Percentiles rank a stretch among this genome's conserved stretches.
phyloP scores from a whole-genome alignment of 257 asterid species.

The Apocynum venetum region DNA sequence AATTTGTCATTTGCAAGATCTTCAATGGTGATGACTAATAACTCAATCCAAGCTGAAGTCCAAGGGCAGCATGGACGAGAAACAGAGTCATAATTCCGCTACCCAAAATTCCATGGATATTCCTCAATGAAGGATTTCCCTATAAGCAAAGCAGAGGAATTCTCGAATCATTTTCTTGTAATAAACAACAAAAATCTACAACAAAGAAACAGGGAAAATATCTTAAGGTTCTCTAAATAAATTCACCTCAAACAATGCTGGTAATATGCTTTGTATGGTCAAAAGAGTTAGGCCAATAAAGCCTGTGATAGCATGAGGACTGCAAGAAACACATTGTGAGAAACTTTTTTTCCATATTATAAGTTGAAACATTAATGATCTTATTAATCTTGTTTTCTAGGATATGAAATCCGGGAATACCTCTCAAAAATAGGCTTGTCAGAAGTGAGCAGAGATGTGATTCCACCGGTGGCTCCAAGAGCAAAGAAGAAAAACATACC shows the following conservation, averaged over 20 bases:
- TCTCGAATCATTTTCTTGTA: not conserved
- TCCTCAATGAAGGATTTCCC: conserved; percentile 82
- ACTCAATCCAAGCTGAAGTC: conserved; percentile 82
- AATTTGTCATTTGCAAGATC: not conserved
- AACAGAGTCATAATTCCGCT: conserved; percentile 92
- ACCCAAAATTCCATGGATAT: conserved; percentile 78
- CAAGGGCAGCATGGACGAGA: conserved; percentile 76
- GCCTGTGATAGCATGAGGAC: conserved; percentile 60
- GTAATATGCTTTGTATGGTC: conserved; percentile 43
- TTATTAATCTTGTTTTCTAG: not conserved
- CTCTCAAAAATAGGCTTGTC: conserved; percentile 85
- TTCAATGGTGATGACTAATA: conserved; percentile 25
- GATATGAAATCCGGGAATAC: conserved; percentile 25
- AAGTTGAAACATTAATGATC: not conserved
- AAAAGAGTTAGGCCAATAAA: conserved; percentile 43
- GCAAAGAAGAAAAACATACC: conserved; percentile 98
- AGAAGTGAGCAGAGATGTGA: conserved; percentile 80
- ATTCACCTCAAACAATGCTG: conserved; percentile 57
- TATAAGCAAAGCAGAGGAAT: conserved; percentile 7
- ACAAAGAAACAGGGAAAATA: not conserved
- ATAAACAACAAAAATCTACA: too few relatives aligned
- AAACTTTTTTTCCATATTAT: not conserved
- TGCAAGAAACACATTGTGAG: conserved; percentile 24
- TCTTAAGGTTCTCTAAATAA: not conserved
- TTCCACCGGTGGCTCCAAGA: conserved; percentile 93